Evolutionary conservation across 768 basidiomycete species (phyloP), one percentile per base, ranked within the genome.

Genomic region (Lactarius vividus): DNA sequence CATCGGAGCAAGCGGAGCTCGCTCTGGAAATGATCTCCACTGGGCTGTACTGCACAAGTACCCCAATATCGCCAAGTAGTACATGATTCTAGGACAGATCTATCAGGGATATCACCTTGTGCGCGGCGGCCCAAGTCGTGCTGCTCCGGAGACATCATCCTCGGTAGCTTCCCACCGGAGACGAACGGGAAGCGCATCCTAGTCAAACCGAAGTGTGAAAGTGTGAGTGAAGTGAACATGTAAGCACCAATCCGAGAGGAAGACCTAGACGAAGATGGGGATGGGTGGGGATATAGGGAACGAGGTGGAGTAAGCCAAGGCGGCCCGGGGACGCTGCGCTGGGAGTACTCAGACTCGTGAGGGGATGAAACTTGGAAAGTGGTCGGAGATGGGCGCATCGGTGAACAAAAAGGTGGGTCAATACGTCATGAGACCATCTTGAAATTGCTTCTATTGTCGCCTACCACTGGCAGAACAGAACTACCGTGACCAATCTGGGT

Each of bases 11-110:
- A 67, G 79, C 86, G 8, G 82, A 85, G 18, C 83, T 81, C 0
- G 94, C 96, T 0, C 83, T 98, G 26, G 79, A 86, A 67, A 93
- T 89, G 0, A 81, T 94, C 16, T 78, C 85, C 18, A 81, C 83
- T 4, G 96, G 93, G 0, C 82, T 98, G 37, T 76, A 78, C 59
- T 98, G 35, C 76, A 78, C 59, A 94, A 89, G 74, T 98, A 91
- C 83, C 90, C 94, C 1, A 86, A 87, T 68, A 95, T 92, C 72
- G 82, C 93, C 57, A 98, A 98, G 77, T 77, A 98, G 1, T 96
- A 98, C 79, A 93, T 97, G 93, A 90, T 98, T 67, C 92, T 97
- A 78, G 96, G 94, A 1, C 96, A 98, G 73, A 94, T 98, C 13
- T 82, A 89, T 68, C 84, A 90, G 68, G 80, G 18, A 84, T 56